Base-by-base conservation (phyloP, 1,284 basidiomycete genomes). In the Omphalotus olearius region DNA sequence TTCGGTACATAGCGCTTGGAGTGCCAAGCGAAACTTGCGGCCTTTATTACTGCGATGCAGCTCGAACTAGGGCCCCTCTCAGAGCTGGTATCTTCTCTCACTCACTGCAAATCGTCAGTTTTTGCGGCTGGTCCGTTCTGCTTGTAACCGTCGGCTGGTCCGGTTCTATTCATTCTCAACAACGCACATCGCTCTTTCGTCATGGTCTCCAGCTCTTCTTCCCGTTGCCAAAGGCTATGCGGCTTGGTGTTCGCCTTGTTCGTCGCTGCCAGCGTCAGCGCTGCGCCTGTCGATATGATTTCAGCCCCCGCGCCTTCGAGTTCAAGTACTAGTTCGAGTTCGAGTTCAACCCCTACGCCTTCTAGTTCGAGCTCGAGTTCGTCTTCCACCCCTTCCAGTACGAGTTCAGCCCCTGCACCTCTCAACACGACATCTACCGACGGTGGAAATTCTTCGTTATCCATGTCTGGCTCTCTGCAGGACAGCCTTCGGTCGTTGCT, bases 71-170 rank as follows among this genome's bases (percentile, higher is more conserved):
- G 11, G 6, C 4, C 18, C 16, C 41, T 23, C 23, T 23, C 18
- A 42, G 41, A 42, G 41, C 41, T 23, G 17, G 41, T 42, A 6
- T 23, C 20, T 23, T 42, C 41, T 18, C 41, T 18, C 41, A 42
- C 41, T 42, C 14, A 42, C 17, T 11, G 16, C 41, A 33, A 9
- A 9, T 7, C 30, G 30, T 33, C 30, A 33, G 30, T 33, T 7
- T 33, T 33, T 33, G 47, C 57, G 17, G 45, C 46, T 1, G 67
- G 70, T 9, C 25, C 47, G 3, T 60, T 53, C n/a, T 43, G 3
- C 47, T 23, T 33, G 23, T n/a, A 17, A 26, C n/a, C 30, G 26
- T 40, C 37, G 46, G 38, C 46, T 48, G 46, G 46, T 25, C 38
- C 46, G 46, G 30, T 28, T 13, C n/a, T 38, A 30, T 30, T 16